Evolutionary conservation across 306 rosid genomes (phyloP).

Genomic region (Cyclanthera cordifolia): DNA sequence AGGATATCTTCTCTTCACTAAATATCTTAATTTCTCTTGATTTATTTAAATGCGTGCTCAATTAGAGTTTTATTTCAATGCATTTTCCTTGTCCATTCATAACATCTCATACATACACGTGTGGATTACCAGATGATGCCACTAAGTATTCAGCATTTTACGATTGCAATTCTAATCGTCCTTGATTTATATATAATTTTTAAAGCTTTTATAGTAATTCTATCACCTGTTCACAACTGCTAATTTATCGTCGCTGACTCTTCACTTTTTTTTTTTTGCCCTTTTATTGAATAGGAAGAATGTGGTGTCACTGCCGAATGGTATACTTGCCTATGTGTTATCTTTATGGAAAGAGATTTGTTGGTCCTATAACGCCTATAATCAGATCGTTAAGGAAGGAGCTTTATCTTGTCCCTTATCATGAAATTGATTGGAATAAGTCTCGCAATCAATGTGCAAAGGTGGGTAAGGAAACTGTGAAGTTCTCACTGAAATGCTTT

Average conservation of each 20-base stretch:
- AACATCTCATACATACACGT: neutral
- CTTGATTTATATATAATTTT: neutral
- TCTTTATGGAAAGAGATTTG: slow-evolving; percentile 36
- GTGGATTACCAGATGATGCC: neutral
- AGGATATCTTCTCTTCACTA: neutral
- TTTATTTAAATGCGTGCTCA: neutral
- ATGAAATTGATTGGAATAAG: slow-evolving; percentile 66
- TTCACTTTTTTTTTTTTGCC: neutral
- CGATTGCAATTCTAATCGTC: neutral
- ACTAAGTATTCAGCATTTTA: neutral
- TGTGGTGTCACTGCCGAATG: slow-evolving; percentile 32
- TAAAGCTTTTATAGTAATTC: neutral
- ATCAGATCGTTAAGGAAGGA: slow-evolving; percentile 65
- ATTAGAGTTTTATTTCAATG: neutral
- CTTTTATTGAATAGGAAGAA: slow-evolving; percentile 21
- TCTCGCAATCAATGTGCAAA: slow-evolving; percentile 67
- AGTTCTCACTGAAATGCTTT: neutral
- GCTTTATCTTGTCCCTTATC: slow-evolving; percentile 51
- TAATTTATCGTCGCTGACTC: neutral
- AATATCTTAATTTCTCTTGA: neutral
- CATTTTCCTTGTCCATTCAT: neutral
- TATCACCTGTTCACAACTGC: neutral
- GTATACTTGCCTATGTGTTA: slow-evolving; percentile 36
- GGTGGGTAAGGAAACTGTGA: slow-evolving; percentile 34
- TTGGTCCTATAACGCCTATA: slow-evolving; percentile 68